Percentiles rank a stretch among this genome's conserved stretches.
Conservation (phyloP, 2,329 filamentous ascomycete species). For the Xylaria sp. region DNA sequence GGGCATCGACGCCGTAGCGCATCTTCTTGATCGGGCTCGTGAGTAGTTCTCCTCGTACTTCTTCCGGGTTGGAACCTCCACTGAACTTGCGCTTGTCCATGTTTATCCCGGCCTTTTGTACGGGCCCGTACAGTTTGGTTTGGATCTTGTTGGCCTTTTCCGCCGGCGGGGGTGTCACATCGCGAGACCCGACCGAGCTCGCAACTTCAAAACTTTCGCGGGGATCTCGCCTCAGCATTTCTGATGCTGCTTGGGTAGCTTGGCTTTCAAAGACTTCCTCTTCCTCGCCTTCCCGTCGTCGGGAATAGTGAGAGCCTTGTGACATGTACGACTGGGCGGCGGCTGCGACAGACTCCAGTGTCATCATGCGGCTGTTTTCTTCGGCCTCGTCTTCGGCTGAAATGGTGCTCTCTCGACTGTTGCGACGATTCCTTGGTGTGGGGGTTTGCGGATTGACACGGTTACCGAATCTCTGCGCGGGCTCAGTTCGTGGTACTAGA, state of each 20-base stretch:
- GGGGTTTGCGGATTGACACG: constrained; percentile 60
- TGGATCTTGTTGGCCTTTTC: constrained; percentile 62
- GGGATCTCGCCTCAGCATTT: constrained; percentile 73
- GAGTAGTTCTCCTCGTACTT: constrained; percentile 50
- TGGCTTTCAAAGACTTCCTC: constrained; percentile 77
- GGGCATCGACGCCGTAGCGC: constrained; percentile 54
- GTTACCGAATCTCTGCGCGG: constrained; percentile 51
- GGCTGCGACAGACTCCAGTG: constrained; percentile 64
- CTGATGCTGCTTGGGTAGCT: constrained; percentile 79
- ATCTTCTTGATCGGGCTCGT: constrained; percentile 64
- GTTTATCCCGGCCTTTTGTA: constrained; percentile 53
- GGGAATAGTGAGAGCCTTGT: constrained; percentile 45
- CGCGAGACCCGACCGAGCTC: constrained; percentile 55
- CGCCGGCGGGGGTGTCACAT: constrained; percentile 56
- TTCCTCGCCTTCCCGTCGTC: constrained; percentile 56
- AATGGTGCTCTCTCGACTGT: constrained; percentile 87
- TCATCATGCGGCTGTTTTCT: constrained; percentile 63
- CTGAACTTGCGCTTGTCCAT: constrained; percentile 64
- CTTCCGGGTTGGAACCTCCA: constrained; percentile 47
- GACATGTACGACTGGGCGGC: constrained; percentile 53
- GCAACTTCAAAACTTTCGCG: constrained; percentile 64
- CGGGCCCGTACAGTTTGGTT: constrained; percentile 60
- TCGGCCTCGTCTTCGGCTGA: constrained; percentile 71
- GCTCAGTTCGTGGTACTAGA: constrained; percentile 69
- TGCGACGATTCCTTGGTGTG: constrained; percentile 61